Percentiles rank a stretch among this genome's conserved stretches.
These are phyloP conservation scores for Lasiosphaeria ovina DNA, from an alignment of 495 filamentous ascomycete genomes.

Conservation along the genomic window DNA sequence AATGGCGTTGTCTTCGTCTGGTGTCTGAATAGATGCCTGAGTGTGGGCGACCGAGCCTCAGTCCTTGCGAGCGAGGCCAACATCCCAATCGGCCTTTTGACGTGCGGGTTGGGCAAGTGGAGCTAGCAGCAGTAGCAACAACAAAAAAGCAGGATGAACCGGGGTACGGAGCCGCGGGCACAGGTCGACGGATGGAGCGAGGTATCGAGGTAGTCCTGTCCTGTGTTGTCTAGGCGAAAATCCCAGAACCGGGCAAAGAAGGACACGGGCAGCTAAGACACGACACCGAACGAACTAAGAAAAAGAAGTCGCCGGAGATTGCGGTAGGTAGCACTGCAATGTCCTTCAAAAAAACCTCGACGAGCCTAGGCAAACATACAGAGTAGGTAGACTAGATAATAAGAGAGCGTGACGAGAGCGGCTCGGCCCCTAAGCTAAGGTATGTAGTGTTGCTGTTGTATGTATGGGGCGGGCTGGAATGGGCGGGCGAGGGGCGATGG, in stretches of 20 bases:
- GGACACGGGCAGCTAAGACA: neutral
- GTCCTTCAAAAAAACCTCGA: slow-evolving; percentile 12
- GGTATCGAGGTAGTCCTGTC: no score
- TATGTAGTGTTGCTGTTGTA: neutral
- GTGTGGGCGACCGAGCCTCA: slow-evolving; percentile 35
- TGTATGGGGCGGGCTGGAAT: neutral
- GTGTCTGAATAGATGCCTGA: slow-evolving; percentile 28
- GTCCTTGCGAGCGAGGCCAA: slow-evolving; percentile 30
- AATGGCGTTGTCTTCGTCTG: slow-evolving; percentile 20
- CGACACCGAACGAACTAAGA: neutral
- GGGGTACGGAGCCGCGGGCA: no score
- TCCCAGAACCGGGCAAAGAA: no score
- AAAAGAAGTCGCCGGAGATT: slow-evolving; percentile 26
- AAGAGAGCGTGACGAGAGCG: no score
- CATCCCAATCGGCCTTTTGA: slow-evolving; percentile 24
- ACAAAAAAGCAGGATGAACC: no score
- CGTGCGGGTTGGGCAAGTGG: slow-evolving; percentile 6
- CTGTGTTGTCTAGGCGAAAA: no score
- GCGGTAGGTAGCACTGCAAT: slow-evolving; percentile 12
- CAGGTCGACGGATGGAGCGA: no score
- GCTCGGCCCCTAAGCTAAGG: no score
- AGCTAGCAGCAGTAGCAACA: no score
- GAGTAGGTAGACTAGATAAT: slow-evolving; percentile 12
- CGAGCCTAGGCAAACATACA: slow-evolving; percentile 23
- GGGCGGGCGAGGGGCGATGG: neutral